phyloP scores from a whole-genome alignment of 495 filamentous ascomycete species.

The Jackrogersella minutella region DNA sequence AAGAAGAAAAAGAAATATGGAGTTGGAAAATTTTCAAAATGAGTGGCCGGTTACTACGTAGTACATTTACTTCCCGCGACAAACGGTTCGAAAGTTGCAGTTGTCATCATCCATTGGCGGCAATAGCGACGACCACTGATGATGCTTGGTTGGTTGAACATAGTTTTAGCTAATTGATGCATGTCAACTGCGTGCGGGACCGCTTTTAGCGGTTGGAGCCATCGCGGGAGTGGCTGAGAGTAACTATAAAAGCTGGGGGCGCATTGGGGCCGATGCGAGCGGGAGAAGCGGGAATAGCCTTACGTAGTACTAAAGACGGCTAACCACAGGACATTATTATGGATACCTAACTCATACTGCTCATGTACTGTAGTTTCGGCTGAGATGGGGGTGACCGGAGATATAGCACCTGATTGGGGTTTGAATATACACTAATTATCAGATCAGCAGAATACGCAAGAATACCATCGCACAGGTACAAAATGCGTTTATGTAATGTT shows the following conservation, averaged over 20 bases:
- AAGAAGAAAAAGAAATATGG: too few species aligned
- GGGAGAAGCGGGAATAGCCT: conserved; percentile 20
- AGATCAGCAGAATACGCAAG: conserved; percentile 8
- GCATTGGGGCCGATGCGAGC: conserved; percentile 14
- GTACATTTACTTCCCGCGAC: too few species aligned
- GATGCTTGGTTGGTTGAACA: not conserved
- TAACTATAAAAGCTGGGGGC: conserved; percentile 6
- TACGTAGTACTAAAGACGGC: not conserved
- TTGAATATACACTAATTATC: conserved; percentile 11
- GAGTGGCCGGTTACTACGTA: too few species aligned
- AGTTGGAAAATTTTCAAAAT: too few species aligned
- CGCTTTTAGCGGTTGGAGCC: conserved; percentile 36
- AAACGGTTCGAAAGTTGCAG: too few species aligned
- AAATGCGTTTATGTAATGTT: not conserved
- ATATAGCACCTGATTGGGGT: conserved; percentile 28
- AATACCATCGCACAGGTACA: not conserved
- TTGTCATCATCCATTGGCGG: conserved; percentile 15
- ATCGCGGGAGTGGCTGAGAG: conserved; percentile 32
- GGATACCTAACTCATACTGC: too few species aligned
- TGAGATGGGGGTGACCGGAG: conserved; percentile 23
- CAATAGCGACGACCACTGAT: not conserved
- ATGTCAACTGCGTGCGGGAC: conserved; percentile 28
- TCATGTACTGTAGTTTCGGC: not conserved
- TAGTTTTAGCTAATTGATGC: conserved; percentile 12
- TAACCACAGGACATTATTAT: too few species aligned